Percentiles rank a stretch among this genome's conserved stretches.
Evolutionary conservation across 768 basidiomycete species (phyloP).

Genomic region (Suillus alpinus): DNA sequence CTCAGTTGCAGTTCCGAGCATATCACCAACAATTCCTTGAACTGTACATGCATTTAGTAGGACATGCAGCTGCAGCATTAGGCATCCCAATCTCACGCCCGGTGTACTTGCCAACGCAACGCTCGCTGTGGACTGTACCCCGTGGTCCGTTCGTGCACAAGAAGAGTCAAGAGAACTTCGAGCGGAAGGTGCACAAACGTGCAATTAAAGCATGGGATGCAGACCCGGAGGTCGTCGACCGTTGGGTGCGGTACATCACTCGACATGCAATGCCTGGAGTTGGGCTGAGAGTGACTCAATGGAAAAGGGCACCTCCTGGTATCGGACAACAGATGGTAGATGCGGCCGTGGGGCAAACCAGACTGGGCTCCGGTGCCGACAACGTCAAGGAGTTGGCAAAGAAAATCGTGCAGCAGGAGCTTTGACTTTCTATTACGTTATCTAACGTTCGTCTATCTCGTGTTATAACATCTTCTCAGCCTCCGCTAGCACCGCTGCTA

Average conservation of each 20-base stretch:
- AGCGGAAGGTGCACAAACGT: conserved; percentile 78
- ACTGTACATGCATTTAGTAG: conserved; percentile 80
- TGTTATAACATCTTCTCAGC: too few species aligned
- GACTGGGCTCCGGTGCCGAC: conserved; percentile 23
- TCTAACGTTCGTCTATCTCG: too few species aligned
- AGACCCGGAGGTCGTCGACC: conserved; percentile 69
- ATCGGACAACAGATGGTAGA: conserved; percentile 41
- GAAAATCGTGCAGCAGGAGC: conserved; percentile 37
- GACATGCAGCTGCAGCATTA: conserved; percentile 82
- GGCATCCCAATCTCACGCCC: conserved; percentile 73
- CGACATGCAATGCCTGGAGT: conserved; percentile 80
- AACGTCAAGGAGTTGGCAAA: conserved; percentile 40
- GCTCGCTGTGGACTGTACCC: conserved; percentile 81
- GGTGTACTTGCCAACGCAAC: conserved; percentile 66
- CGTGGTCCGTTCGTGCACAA: conserved; percentile 89
- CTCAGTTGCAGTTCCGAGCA: conserved; percentile 79
- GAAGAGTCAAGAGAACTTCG: conserved; percentile 94
- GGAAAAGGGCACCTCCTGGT: conserved; percentile 64
- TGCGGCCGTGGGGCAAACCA: conserved; percentile 33
- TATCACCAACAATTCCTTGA: conserved; percentile 65
- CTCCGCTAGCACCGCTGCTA: too few species aligned
- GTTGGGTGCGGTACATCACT: conserved; percentile 78
- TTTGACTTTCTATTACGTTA: not conserved
- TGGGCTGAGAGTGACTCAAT: conserved; percentile 77
- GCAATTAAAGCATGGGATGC: conserved; percentile 91